Conservation (phyloP, 345 rosid genomes). For the Cardamine chenopodiifolia region DNA sequence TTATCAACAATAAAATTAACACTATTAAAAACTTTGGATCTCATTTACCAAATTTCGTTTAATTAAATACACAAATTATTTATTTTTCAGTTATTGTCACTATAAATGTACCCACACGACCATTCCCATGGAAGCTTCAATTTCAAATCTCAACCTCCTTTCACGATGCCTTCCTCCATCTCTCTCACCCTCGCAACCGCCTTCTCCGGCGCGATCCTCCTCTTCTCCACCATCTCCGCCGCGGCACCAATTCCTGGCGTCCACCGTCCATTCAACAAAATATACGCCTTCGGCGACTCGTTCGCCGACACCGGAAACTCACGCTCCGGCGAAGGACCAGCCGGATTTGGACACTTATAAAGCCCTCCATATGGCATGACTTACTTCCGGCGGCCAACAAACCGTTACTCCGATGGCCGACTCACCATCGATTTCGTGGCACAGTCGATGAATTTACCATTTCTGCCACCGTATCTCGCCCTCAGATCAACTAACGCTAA, state of each 20-base stretch:
- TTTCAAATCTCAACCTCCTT: slow-evolving; percentile 25
- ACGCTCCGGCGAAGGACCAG: slow-evolving; percentile 60
- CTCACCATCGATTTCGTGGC: slow-evolving; percentile 85
- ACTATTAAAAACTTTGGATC: neutral
- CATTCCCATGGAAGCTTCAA: neutral
- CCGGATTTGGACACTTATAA: slow-evolving; percentile 78
- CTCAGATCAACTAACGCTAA: slow-evolving; percentile 35
- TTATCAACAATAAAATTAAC: neutral
- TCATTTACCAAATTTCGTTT: neutral
- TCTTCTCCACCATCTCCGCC: slow-evolving; percentile 30
- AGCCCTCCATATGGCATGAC: slow-evolving; percentile 78
- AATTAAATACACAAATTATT: neutral
- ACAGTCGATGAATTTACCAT: slow-evolving; percentile 65
- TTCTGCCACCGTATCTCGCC: slow-evolving; percentile 68
- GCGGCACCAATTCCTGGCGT: neutral
- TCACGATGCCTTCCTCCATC: slow-evolving; percentile 36
- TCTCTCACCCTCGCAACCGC: slow-evolving; percentile 24
- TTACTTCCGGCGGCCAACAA: slow-evolving; percentile 76
- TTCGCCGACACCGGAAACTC: slow-evolving; percentile 98
- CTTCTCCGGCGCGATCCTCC: slow-evolving; percentile 29
- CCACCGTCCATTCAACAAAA: slow-evolving; percentile 60
- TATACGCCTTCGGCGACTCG: slow-evolving; percentile 92
- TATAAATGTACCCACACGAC: neutral
- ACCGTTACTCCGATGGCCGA: slow-evolving; percentile 91
- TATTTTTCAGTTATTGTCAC: neutral